Conservation (phyloP, 495 filamentous ascomycete species). For the Podospora conica region DNA sequence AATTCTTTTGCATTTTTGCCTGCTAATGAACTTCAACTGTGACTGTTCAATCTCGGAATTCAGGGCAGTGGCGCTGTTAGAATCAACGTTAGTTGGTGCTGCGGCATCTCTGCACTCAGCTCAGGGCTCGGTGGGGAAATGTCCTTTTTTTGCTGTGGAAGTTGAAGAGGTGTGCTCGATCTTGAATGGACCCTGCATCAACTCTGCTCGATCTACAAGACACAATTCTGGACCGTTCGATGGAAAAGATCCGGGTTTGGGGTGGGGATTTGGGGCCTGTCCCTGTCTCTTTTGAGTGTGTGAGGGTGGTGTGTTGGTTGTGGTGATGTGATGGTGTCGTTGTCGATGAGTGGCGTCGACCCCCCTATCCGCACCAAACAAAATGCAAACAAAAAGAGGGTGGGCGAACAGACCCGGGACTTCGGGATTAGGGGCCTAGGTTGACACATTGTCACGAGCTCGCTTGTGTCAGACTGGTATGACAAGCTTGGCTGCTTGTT, state of each 20-base stretch:
- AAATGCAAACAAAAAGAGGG: neutral
- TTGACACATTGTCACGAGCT: neutral
- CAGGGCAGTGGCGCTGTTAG: no score
- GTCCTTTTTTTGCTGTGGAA: no score
- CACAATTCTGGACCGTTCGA: neutral
- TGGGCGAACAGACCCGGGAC: neutral
- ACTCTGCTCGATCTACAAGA: neutral
- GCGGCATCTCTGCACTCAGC: no score
- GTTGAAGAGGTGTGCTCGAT: no score
- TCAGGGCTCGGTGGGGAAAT: no score
- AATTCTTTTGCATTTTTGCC: conserved; percentile 6
- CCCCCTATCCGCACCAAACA: neutral
- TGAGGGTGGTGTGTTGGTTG: neutral
- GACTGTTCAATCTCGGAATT: no score
- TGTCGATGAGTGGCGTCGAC: neutral
- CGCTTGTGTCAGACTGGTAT: neutral
- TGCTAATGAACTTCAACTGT: no score
- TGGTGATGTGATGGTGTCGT: neutral
- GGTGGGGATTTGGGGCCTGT: neutral
- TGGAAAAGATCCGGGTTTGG: neutral
- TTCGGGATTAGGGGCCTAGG: neutral
- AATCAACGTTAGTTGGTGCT: no score
- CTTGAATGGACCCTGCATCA: neutral
- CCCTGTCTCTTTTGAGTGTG: neutral
- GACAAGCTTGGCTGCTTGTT: neutral